phyloP scores from a whole-genome alignment of 2,329 filamentous ascomycete species.

The Diplodia scrobiculata region DNA sequence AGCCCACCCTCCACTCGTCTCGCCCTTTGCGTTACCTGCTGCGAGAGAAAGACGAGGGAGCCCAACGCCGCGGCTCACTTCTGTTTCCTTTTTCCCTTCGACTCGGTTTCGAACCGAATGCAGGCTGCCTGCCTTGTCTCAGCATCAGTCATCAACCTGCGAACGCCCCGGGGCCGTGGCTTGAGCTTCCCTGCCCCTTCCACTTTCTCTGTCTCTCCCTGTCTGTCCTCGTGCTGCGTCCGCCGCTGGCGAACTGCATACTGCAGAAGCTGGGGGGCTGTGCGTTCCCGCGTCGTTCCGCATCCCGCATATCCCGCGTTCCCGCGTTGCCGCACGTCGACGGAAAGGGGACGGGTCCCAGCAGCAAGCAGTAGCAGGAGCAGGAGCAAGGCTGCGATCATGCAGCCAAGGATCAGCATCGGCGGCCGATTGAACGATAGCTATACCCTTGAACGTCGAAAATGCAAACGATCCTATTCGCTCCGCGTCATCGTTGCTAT shows the following conservation, averaged over 20 bases:
- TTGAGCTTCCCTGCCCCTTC: neutral
- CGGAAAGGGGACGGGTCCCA: neutral
- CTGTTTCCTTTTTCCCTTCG: neutral
- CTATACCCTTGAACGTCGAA: too few relatives aligned
- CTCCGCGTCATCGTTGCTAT: neutral
- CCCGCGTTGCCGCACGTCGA: neutral
- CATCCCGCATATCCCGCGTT: slow-evolving; percentile 4
- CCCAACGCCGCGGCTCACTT: neutral
- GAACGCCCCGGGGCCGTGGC: neutral
- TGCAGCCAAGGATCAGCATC: neutral
- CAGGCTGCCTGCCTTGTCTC: slow-evolving; percentile 10
- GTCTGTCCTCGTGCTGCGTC: neutral
- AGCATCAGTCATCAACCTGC: slow-evolving; percentile 18
- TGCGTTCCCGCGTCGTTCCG: slow-evolving; percentile 6
- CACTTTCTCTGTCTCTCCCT: neutral
- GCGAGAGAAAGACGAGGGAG: neutral
- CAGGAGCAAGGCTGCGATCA: neutral
- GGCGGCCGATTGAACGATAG: neutral
- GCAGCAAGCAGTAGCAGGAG: neutral
- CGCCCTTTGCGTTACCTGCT: neutral
- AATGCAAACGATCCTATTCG: neutral
- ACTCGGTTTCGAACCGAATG: neutral
- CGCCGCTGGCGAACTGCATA: neutral
- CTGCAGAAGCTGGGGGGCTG: neutral
- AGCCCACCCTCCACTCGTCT: neutral